phyloP scores from a whole-genome alignment of 495 filamentous ascomycete genomes.

The Hypoxylon perforatum region DNA sequence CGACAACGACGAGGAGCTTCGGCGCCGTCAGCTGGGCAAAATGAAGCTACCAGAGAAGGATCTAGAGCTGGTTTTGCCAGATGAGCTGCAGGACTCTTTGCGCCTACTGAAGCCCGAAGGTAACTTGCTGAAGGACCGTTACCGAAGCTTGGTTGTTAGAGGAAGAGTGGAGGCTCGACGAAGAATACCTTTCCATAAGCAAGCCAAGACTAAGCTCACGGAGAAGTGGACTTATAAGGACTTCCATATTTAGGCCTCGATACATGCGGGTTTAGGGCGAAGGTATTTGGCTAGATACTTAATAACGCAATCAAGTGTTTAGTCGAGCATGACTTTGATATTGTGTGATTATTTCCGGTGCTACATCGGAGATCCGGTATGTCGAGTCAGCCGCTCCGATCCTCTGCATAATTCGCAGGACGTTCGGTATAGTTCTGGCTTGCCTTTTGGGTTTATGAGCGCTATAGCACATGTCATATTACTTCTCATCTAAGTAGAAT shows the following conservation, averaged over 20 bases:
- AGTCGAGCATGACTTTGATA: too few species aligned
- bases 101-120: slow-evolving; percentile 92
- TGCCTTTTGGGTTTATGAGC: not conserved
- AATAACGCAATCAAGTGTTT: too few species aligned
- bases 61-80: slow-evolving; percentile 88
- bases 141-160: slow-evolving; percentile 85
- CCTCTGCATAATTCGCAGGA: slow-evolving; percentile 7
- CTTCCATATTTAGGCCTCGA: slow-evolving; percentile 63
- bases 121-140: slow-evolving; percentile 89
- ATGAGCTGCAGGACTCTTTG: slow-evolving; percentile 92
- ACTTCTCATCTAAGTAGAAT: not conserved
- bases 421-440: slow-evolving; percentile 6
- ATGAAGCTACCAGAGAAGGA: slow-evolving; percentile 78
- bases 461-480: slow-evolving; percentile 1
- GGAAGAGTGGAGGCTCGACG: slow-evolving; percentile 89
- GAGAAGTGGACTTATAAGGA: slow-evolving; percentile 99
- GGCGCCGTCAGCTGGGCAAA: slow-evolving; percentile 81
- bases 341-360: too few species aligned
- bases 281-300: too few species aligned
- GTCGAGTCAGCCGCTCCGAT: not conserved
- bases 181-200: slow-evolving; percentile 79
- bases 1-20: slow-evolving; percentile 71
- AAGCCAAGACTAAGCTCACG: slow-evolving; percentile 78
- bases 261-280: not conserved
- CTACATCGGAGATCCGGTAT: slow-evolving; percentile 15